Base-by-base conservation (phyloP, 164 flowering plant species). In the Nelumbo lutea region DNA sequence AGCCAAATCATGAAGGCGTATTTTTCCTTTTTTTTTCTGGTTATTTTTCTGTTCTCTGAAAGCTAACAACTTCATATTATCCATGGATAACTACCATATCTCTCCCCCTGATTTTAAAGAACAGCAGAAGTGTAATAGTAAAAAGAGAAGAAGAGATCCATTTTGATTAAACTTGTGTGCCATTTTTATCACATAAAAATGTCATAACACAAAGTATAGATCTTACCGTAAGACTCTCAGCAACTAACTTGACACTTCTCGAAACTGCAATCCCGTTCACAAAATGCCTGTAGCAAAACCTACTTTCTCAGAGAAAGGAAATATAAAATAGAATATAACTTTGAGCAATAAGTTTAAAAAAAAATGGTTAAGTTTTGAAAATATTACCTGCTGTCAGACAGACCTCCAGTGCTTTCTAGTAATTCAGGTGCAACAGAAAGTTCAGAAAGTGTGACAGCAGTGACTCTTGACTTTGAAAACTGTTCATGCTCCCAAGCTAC, bases 401-500 rank as follows among this genome's bases (percentile, higher is more conserved):
- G 77, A 58, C 94, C 89, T 67, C 99, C 99, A 62, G 92, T 81
- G 53, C 83, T 85, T 71, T 90, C 88, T 62, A 95, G 75, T 66
- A 90, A 73, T 63, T 83, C 89, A 56, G 99, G 97, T 40, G 98
- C 90, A 74, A 73, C 75, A 70, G 97, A 84, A 43, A 88, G 93
- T 73, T 75, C 88, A 70, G 99, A 95, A 65, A 95, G 86, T 10
- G 99, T 92, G 67, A 84, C 90, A 67, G 98, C 99, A 64, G 99
- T 92, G 15, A 92, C 82, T 81, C 96, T 89, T 52, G 81, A 80
- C 79, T 95, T 86, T 65, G 99, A 95, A 80, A 95, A 95, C 66
- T 95, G 99, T 74, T 95, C 99, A 82, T 95, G 99, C 88, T 95
- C 98, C 99, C 98, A 95, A 68, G 99, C 97, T 80, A 95, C 99